phyloP scores from a whole-genome alignment of 176 grass and related monocot genomes.

The Luzula sylvatica region DNA sequence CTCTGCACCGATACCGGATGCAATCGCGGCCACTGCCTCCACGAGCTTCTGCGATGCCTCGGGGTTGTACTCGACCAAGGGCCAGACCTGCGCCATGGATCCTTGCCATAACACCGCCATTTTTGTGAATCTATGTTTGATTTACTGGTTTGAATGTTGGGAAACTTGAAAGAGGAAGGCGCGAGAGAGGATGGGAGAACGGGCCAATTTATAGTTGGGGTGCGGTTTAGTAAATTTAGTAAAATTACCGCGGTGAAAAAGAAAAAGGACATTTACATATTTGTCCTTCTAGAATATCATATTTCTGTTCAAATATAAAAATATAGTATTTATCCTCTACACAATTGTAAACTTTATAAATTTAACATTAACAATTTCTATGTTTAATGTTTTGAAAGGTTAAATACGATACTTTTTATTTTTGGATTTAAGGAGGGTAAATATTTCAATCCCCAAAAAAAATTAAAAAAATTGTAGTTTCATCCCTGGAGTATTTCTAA shows the following conservation, averaged over 20 bases:
- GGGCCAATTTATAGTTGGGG: constrained; percentile 30
- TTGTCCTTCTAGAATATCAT: too few relatives aligned
- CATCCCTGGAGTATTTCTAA: too few relatives aligned
- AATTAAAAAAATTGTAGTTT: too few relatives aligned
- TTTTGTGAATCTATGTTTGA: background rate
- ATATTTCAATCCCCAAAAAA: too few relatives aligned
- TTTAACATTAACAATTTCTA: too few relatives aligned
- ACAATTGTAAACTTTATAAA: too few relatives aligned
- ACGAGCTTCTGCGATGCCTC: constrained; percentile 67
- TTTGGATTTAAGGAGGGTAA: too few relatives aligned
- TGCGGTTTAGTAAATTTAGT: background rate
- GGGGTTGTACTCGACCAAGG: constrained; percentile 38
- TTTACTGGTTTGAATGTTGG: constrained; percentile 2
- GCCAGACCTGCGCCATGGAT: constrained; percentile 66
- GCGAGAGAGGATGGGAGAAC: constrained; percentile 22
- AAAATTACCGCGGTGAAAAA: constrained; percentile 32
- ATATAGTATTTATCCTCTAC: too few relatives aligned
- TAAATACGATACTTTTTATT: too few relatives aligned
- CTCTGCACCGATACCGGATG: background rate
- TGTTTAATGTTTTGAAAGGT: too few relatives aligned
- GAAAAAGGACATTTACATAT: too few relatives aligned
- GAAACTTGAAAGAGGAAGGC: constrained; percentile 59
- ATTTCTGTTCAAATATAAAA: too few relatives aligned
- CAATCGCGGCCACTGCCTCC: constrained; percentile 50
- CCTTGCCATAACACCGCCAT: constrained; percentile 60